Base-by-base conservation (phyloP, 305 asterid genomes). In the Fraxinus paxiana region DNA sequence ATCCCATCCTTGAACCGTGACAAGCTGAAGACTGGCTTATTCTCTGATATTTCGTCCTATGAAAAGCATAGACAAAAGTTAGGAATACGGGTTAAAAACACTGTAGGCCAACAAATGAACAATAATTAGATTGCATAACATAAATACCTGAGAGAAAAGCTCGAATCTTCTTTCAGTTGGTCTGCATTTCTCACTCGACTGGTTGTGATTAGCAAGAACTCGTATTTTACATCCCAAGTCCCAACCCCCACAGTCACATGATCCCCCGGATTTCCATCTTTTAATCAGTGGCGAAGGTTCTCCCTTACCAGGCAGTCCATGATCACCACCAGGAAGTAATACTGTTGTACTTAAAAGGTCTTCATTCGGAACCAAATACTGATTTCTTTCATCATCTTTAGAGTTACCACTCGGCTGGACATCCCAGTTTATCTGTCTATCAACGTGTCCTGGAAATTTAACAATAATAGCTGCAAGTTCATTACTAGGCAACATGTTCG, bases 221-320 rank as follows among this genome's bases (percentile, higher is more conserved):
- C 84, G 87, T 84, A 91, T 9, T 75, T 79, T 79, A 82, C 98
- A 93, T 51, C 98, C 98, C n/a, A 93, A 63, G 88, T 93, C 98
- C 98, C 98, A 93, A 73, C 98, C 98, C 35, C 98, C 98, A 84
- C 98, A 93, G 80, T 93, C 98, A 46, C 98, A 93, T 0, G 87
- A 86, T 78, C 98, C 97, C 4, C 95, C 97, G 4, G 91, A 79
- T 80, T 86, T 88, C 98, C 97, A 93, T 84, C 98, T 86, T 80
- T 88, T 87, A 20, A 92, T 87, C 54, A 93, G 84, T 2, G 97
- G 83, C 46, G 94, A 92, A 78, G 98, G 94, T 73, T 92, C 93
- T 10, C 98, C 98, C 82, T 90, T 89, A 76, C 87, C 82, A 54
- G 97, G 98, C 41, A 82, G 70, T 82, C 93, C 97, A 63, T 93